Evolutionary conservation across 2,329 filamentous ascomycete genomes (phyloP), one percentile per base, ranked within the genome.

Genomic region (Cercospora sp.): DNA sequence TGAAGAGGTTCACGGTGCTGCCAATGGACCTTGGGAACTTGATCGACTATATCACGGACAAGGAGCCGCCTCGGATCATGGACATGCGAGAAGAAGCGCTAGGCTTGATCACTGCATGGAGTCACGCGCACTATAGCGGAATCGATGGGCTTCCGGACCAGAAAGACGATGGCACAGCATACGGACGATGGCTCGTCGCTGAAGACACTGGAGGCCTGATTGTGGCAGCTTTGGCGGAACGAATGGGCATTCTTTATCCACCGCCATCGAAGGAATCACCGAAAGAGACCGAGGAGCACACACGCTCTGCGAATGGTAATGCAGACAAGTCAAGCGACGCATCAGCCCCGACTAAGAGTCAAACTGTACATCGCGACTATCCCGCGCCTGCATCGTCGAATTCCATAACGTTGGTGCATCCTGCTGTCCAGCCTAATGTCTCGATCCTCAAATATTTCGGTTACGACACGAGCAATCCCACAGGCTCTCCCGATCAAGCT

Each of bases 121-220:
- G 90, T 0, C 96, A 99, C 78, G 89, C 96, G 1, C 93, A 96
- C 79, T 93, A 89, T 72, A 85, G 84, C n/a, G 86, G 80, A n/a
- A 77, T 80, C 6, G 67, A 75, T 55, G 65, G 69, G 12, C 42
- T 70, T 3, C 66, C 67, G 16, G 58, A 36, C 1, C 63, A 66
- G 28, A 62, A 57, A 42, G 42, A 67, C 3, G 59, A 68, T 5
- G 67, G 67, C 42, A 68, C 81, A 13, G 82, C 74, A 36, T 84
- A 85, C 63, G 87, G 89, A 4, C 83, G 93, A 61, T 97, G 93
- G 87, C 83, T 97, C 2, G 88, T 94, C 0, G 87, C 96, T 0
- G 94, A 97, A 75, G 94, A 97, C 67, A 95, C 93, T 0, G 91
- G 91, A 18, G 94, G 94, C 0, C 81, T 97, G 26, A 79, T 97